These are phyloP conservation scores for Halenospora varia DNA, from an alignment of 495 filamentous ascomycete species.

Conservation along the genomic window DNA sequence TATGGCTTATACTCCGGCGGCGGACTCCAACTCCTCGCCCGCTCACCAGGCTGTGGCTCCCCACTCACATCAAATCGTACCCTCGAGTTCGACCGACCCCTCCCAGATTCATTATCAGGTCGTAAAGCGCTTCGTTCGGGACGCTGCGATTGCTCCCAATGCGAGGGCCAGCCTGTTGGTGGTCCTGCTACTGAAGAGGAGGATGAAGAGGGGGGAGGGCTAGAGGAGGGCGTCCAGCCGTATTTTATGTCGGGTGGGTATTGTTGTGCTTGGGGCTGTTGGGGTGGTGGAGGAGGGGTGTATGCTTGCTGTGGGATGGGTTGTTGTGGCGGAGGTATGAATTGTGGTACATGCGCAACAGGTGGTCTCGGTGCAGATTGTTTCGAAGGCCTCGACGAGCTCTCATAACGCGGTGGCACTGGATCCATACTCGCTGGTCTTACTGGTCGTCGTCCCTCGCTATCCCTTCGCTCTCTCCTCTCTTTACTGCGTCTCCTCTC, in stretches of 20 bases:
- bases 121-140: neutral
- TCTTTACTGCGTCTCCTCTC: neutral
- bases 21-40: neutral
- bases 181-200: constrained; percentile 4
- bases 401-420: neutral
- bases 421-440: neutral
- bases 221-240: no score
- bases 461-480: no score
- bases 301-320: neutral
- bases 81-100: neutral
- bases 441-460: no score
- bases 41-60: neutral
- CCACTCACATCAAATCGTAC: neutral
- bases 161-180: constrained; percentile 20
- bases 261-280: neutral
- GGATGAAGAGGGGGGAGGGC: constrained; percentile 1
- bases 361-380: neutral
- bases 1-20: neutral
- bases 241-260: constrained; percentile 20
- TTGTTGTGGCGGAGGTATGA: neutral
- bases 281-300: neutral
- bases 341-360: neutral
- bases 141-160: constrained; percentile 17
- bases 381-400: neutral
- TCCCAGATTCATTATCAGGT: neutral